phyloP scores from a whole-genome alignment of 306 rosid genomes.

The Rosa chinensis region DNA sequence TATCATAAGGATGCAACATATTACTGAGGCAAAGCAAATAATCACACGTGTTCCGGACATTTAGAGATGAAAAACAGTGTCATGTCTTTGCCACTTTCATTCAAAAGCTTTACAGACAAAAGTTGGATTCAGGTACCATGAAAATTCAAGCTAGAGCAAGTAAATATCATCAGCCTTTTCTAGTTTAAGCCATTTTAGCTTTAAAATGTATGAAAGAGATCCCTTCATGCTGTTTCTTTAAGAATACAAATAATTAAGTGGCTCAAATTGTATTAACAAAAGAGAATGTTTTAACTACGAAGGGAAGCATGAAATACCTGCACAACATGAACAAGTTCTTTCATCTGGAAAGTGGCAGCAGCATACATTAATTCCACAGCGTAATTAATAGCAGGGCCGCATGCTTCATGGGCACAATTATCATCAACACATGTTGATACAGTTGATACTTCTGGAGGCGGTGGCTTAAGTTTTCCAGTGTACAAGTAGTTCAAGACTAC shows the following conservation, averaged over 20 bases:
- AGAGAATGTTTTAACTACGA: background rate
- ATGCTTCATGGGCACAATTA: slow-evolving; percentile 71
- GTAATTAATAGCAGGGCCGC: slow-evolving; percentile 76
- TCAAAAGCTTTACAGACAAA: background rate
- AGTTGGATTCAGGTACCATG: background rate
- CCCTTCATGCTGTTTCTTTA: background rate
- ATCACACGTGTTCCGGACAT: background rate
- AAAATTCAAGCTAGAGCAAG: background rate
- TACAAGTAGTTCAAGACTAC: slow-evolving; percentile 80
- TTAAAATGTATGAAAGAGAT: background rate
- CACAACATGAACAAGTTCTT: slow-evolving; percentile 71
- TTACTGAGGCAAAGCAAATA: background rate
- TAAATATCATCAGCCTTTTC: background rate
- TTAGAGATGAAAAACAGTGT: background rate
- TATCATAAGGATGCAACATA: background rate
- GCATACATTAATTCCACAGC: slow-evolving; percentile 92
- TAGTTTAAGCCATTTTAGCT: background rate
- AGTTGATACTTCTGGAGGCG: slow-evolving; percentile 71
- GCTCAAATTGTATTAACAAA: background rate
- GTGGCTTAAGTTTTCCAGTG: slow-evolving; percentile 73
- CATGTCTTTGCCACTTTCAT: background rate
- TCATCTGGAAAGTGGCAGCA: slow-evolving; percentile 77
- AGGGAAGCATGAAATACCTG: slow-evolving; percentile 57
- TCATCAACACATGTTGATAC: slow-evolving; percentile 84
- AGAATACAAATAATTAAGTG: background rate